Conservation (phyloP, 192 early-diverging fungal genomes). For the Dissophora globulifera region DNA sequence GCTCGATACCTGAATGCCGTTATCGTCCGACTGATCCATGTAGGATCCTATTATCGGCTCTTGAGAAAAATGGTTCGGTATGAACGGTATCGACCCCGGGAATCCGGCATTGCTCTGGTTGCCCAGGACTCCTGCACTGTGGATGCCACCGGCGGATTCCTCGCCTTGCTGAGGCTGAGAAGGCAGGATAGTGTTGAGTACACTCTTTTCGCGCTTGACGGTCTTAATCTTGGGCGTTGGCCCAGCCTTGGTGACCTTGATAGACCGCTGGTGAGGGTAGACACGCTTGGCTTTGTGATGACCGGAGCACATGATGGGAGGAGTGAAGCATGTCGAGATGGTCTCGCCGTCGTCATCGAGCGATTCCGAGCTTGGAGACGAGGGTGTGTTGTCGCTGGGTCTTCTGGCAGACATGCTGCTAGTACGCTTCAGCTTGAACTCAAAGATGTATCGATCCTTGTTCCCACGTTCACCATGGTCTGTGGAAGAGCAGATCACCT, state of each 20-base stretch:
- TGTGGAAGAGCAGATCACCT: slow-evolving; percentile 49
- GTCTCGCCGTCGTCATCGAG: slow-evolving; percentile 38
- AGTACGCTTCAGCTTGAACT: slow-evolving; percentile 40
- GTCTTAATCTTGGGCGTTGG: slow-evolving; percentile 41
- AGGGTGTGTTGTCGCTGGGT: neutral
- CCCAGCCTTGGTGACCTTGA: slow-evolving; percentile 21
- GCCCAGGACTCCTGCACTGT: neutral
- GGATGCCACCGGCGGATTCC: neutral
- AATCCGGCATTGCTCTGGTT: neutral
- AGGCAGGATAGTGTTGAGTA: slow-evolving; percentile 11
- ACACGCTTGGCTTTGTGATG: slow-evolving; percentile 49
- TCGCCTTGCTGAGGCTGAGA: neutral
- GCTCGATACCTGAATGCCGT: neutral
- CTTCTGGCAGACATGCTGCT: slow-evolving; percentile 12
- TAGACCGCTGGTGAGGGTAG: slow-evolving; percentile 27
- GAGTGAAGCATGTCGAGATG: slow-evolving; percentile 28
- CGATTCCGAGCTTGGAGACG: neutral
- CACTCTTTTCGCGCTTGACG: slow-evolving; percentile 46
- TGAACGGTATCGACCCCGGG: slow-evolving; percentile 6
- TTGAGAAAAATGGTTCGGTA: slow-evolving; percentile 11
- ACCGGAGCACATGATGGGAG: slow-evolving; percentile 48
- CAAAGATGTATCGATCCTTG: slow-evolving; percentile 51
- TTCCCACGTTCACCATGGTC: slow-evolving; percentile 53
- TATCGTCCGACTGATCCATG: neutral
- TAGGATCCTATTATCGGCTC: neutral